Evolutionary conservation across 768 basidiomycete genomes (phyloP).

Genomic region (Lactifluus subvellereus): DNA sequence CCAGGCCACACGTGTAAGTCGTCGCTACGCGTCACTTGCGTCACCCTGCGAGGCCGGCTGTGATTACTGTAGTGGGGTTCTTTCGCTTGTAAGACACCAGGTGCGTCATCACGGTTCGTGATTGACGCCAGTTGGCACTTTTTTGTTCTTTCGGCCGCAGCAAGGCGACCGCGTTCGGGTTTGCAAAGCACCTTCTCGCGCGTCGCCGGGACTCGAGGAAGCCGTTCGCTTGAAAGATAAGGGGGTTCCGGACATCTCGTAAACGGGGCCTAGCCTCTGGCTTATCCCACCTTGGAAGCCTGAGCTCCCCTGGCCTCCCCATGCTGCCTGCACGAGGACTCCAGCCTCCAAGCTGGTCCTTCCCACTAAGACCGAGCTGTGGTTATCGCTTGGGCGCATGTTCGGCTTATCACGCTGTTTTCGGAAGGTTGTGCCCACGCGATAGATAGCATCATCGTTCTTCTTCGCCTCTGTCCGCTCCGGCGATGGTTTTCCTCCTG

Average conservation of each 20-base stretch:
- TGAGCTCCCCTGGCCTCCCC: background rate
- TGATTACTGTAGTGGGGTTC: background rate
- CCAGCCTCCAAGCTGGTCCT: background rate
- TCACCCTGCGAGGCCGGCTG: background rate
- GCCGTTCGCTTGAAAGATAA: constrained; percentile 6
- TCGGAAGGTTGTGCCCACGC: constrained; percentile 8
- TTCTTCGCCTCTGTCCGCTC: background rate
- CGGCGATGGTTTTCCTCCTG: background rate
- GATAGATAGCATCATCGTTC: constrained; percentile 12
- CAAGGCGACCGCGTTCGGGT: background rate
- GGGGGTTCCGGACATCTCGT: constrained; percentile 1
- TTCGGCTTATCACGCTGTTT: constrained; percentile 2
- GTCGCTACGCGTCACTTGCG: background rate
- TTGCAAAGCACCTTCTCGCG: background rate
- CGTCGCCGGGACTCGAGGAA: background rate
- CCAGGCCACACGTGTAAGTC: background rate
- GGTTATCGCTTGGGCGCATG: background rate
- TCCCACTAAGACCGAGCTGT: constrained; percentile 1
- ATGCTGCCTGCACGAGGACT: constrained; percentile 12
- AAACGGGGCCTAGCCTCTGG: constrained; percentile 9
- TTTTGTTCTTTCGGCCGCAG: background rate
- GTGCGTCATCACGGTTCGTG: constrained; percentile 9
- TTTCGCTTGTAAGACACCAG: background rate
- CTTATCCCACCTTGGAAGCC: background rate
- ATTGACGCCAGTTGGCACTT: constrained; percentile 1